A percentile compares a stretch with the other conserved stretches of the same genome.
phyloP scores from a whole-genome alignment of 352 stramenopile genomes.

The Phytopythium kandeliae region DNA sequence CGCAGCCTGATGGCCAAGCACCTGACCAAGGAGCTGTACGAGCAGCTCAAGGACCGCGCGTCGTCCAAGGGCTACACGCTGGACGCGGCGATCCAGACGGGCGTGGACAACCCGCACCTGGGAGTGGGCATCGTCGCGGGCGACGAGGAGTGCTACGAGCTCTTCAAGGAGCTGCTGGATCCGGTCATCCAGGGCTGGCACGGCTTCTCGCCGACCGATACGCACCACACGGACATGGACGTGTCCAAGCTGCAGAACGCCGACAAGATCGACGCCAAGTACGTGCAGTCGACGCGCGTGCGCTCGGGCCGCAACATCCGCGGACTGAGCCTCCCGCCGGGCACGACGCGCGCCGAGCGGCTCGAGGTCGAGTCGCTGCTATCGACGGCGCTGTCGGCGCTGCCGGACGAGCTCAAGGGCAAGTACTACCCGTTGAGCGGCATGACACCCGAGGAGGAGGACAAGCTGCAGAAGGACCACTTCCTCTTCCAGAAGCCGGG shows the following conservation, averaged over 20 bases:
- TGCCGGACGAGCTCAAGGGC: constrained; percentile 74
- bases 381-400: constrained; percentile 56
- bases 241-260: constrained; percentile 63
- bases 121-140: constrained; percentile 81
- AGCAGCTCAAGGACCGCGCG: constrained; percentile 67
- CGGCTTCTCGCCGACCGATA: constrained; percentile 73
- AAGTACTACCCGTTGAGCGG: constrained; percentile 87
- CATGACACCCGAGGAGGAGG: constrained; percentile 89
- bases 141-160: constrained; percentile 76
- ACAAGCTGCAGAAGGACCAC: constrained; percentile 89
- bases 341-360: constrained; percentile 81
- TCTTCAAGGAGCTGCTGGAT: constrained; percentile 84
- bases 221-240: constrained; percentile 81
- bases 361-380: constrained; percentile 84
- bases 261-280: constrained; percentile 66
- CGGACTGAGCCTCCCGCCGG: constrained; percentile 82
- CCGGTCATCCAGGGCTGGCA: constrained; percentile 86
- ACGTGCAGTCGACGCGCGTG: constrained; percentile 91
- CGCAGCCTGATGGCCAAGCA: constrained; percentile 85
- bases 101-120: constrained; percentile 76
- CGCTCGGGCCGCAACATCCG: constrained; percentile 88
- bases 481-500: constrained; percentile 94
- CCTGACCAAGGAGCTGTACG: constrained; percentile 75
- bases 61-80: constrained; percentile 80
- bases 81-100: constrained; percentile 82